A percentile compares a stretch with the other conserved stretches of the same genome.
phyloP scores from a whole-genome alignment of 2,329 filamentous ascomycete genomes.

The Sclerotinia spermophila region DNA sequence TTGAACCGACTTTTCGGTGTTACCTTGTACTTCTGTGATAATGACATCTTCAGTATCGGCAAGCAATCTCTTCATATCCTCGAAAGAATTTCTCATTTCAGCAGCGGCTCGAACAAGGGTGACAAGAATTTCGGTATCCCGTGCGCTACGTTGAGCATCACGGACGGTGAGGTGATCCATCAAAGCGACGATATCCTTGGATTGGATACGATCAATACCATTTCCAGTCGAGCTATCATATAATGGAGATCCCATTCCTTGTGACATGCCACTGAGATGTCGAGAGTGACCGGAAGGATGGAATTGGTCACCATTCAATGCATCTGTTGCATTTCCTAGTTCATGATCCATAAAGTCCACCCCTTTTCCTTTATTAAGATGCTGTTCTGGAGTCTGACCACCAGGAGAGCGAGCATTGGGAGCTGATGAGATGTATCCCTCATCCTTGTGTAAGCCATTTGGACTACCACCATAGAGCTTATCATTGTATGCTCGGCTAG shows the following conservation, averaged over 20 bases:
- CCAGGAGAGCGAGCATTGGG: conserved; percentile 51
- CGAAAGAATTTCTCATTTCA: conserved; percentile 95
- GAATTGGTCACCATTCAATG: conserved; percentile 59
- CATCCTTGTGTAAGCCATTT: conserved; percentile 64
- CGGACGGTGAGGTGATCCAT: conserved; percentile 99
- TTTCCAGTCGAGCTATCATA: conserved; percentile 87
- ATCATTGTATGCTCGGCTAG: conserved; percentile 41
- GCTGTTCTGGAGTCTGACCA: conserved; percentile 45
- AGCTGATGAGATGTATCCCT: conserved; percentile 84
- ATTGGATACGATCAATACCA: conserved; percentile 88
- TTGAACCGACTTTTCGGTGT: conserved; percentile 80
- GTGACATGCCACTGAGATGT: conserved; percentile 83
- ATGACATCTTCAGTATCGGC: conserved; percentile 86
- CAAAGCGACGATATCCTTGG: conserved; percentile 90
- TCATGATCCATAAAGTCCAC: conserved; percentile 51
- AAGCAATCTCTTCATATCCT: conserved; percentile 90
- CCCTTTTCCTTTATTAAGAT: conserved; percentile 38
- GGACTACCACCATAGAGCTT: conserved; percentile 47
- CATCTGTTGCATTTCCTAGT: conserved; percentile 48
- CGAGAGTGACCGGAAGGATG: conserved; percentile 58
- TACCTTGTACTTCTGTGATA: conserved; percentile 80
- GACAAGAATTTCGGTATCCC: conserved; percentile 94
- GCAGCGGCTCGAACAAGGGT: conserved; percentile 89
- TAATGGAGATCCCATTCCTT: conserved; percentile 83
- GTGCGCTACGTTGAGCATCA: conserved; percentile 91